These are phyloP conservation scores for Populus simonii DNA, from an alignment of 345 rosid genomes.

Conservation along the genomic window DNA sequence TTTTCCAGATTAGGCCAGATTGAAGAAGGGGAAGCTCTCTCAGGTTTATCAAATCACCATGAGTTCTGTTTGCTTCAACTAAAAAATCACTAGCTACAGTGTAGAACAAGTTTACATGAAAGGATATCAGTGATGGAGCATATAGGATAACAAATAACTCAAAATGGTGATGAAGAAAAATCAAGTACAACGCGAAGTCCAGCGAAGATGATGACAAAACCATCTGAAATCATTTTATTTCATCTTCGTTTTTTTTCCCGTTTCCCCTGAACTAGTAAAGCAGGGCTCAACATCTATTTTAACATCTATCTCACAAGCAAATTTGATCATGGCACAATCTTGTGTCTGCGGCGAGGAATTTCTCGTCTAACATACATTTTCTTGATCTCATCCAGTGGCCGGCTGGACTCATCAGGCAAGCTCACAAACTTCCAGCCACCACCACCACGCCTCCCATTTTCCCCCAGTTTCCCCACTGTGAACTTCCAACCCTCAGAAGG, in stretches of 20 bases:
- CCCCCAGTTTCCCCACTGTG: constrained; percentile 81
- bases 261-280: constrained; percentile 1
- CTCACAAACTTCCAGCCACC: constrained; percentile 96
- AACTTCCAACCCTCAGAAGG: constrained; percentile 78
- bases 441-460: constrained; percentile 79
- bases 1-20: no score
- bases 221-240: not conserved
- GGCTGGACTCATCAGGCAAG: constrained; percentile 87
- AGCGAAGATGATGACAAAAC: no score
- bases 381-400: constrained; percentile 72
- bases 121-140: no score
- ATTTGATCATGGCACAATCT: constrained; percentile 45
- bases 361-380: constrained; percentile 83
- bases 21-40: no score
- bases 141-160: no score
- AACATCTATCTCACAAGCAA: not conserved
- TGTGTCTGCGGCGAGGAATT: constrained; percentile 76
- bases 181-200: no score
- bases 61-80: no score
- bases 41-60: no score
- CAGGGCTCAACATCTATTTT: not conserved
- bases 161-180: no score
- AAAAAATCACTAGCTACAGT: no score
- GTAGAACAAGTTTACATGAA: no score
- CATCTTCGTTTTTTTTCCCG: no score